Evolutionary conservation across 805 yeast species (phyloP), one percentile per base, ranked within the genome.

Genomic region (Blastobotrys parvus): DNA sequence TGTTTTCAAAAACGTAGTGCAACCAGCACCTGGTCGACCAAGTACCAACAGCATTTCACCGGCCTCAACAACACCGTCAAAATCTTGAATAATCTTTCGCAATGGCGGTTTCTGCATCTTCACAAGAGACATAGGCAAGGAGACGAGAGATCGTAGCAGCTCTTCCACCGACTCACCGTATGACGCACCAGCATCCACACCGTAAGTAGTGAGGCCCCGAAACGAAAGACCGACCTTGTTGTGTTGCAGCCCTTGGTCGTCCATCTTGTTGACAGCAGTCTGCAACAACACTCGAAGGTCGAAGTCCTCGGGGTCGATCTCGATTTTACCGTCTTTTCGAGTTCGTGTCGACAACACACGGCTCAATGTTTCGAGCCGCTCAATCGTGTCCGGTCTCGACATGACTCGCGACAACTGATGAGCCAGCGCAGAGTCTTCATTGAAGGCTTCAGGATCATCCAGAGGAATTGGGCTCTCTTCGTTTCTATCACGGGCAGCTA

Each of bases 11-110:
- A 82, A 66, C 2, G 87, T 74, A 3, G 89, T 78, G 59, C 89
- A 82, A 38, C 92, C 92, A 21, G 90, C 80, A 53, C 90, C 88
- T 1, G 90, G 88, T 48, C 82, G 72, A 42, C 84, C 86, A 29
- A 80, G 60, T 4, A 82, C 88, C 39, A 82, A 64, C 25, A 78
- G 70, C 78, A 80, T 72, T 53, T 80, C 87, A 52, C 88, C 87
- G 1, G 82, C 74, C 42, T 68, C 64, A 10, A 77, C 75, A 18
- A 67, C 35, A 8, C 54, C 54, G 34, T 54, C 49, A 35, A 55
- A 44, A 41, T 62, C 51, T 27, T 50, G 31, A 41, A 58, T 49
- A 43, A 57, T 39, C 43, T 53, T 43, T 13, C 61, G 46, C 21
- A 49, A 31, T n/a, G 49, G 42, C 17, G 43, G 40, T 17, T 40